Conservation (phyloP, 1,139 yeast species). For the Candida tunisiensis region DNA sequence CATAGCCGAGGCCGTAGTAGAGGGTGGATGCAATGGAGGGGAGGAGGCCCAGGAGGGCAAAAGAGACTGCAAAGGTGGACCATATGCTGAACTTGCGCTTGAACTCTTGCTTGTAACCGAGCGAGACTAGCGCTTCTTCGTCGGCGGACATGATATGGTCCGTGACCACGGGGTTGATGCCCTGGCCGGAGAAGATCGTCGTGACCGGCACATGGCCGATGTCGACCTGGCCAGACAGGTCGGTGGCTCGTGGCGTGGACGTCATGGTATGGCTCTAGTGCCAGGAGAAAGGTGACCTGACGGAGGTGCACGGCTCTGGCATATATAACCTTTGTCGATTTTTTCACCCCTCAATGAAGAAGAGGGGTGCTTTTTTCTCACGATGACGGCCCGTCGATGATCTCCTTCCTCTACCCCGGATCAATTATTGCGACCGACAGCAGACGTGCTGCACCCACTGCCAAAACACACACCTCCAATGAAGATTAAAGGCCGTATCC, state of each 20-base stretch:
- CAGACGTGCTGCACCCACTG: no score
- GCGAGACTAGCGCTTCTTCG: conserved; percentile 22
- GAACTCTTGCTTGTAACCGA: conserved; percentile 63
- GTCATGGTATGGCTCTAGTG: no score
- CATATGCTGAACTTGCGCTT: conserved; percentile 33
- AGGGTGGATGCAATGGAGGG: conserved; percentile 38
- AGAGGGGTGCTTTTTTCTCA: no score
- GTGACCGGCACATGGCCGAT: conserved; percentile 10
- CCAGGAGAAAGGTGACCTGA: no score
- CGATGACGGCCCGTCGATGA: no score
- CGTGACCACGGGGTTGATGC: conserved; percentile 11
- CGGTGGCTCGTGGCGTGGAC: not conserved
- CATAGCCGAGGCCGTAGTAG: conserved; percentile 30
- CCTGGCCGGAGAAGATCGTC: conserved; percentile 7
- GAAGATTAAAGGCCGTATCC: no score
- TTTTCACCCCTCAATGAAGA: no score
- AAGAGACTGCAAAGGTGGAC: conserved; percentile 50
- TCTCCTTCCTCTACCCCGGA: no score
- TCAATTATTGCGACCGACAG: no score
- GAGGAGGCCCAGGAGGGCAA: conserved; percentile 49
- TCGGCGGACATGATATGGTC: conserved; percentile 11
- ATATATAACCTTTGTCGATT: no score
- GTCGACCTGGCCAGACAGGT: conserved; percentile 9
- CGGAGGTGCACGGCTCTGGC: no score
- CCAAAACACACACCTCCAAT: no score